Conservation (phyloP, 768 basidiomycete species). For the Leccinellum albellum region DNA sequence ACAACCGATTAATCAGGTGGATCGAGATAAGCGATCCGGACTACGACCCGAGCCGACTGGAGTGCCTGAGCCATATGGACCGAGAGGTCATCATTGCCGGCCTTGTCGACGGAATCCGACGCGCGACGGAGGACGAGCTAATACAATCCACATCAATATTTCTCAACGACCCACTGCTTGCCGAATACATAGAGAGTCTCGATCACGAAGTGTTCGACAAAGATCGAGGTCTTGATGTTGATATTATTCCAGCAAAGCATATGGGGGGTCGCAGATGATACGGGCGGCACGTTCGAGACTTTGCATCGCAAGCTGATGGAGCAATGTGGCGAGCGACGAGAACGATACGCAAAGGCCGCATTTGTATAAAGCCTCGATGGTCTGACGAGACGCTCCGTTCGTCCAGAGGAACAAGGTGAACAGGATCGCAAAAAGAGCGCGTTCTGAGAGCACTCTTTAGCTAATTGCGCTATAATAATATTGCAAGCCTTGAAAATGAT, state of each 20-base stretch:
- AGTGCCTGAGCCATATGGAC: neutral
- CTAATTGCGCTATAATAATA: neutral
- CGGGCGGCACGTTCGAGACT: neutral
- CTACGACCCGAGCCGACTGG: neutral
- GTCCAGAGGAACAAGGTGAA: neutral
- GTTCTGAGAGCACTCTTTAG: neutral
- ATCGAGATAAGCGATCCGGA: no score
- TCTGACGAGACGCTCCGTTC: neutral
- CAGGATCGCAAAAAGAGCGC: neutral
- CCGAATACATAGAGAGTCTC: no score
- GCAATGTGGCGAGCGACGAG: neutral
- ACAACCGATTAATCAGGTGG: no score
- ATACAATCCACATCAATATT: no score
- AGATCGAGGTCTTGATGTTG: slow-evolving; percentile 30
- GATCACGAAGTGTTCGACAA: slow-evolving; percentile 18
- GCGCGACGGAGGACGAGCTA: no score
- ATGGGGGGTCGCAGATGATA: neutral
- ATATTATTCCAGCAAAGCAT: slow-evolving; percentile 25
- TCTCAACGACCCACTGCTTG: no score
- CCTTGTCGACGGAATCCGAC: neutral
- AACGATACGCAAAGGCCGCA: neutral
- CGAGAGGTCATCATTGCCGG: neutral
- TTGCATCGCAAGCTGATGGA: neutral
- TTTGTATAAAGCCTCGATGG: neutral
- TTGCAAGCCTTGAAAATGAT: neutral